Evolutionary conservation across 2,329 filamentous ascomycete genomes (phyloP).

Genomic region (Xylaria sp.): DNA sequence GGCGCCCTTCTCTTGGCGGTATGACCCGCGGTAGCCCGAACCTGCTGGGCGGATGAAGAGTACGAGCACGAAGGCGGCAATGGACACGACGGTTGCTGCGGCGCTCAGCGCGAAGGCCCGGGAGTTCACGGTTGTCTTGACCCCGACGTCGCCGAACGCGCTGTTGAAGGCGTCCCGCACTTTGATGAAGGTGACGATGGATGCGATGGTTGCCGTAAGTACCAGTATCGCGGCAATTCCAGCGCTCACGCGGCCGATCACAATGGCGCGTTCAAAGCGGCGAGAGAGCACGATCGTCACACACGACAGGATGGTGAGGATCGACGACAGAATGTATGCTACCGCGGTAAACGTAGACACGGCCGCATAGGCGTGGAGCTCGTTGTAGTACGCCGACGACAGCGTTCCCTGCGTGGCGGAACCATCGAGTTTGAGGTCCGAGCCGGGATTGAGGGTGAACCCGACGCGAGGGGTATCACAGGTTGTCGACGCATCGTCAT

Average conservation of each 20-base stretch:
- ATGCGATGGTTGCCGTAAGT: constrained; percentile 45
- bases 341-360: constrained; percentile 47
- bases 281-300: constrained; percentile 40
- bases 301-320: constrained; percentile 42
- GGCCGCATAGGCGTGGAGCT: constrained; percentile 46
- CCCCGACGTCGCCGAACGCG: constrained; percentile 43
- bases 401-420: constrained; percentile 42
- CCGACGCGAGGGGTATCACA: constrained; percentile 49
- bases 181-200: constrained; percentile 44
- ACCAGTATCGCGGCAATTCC: constrained; percentile 45
- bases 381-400: constrained; percentile 39
- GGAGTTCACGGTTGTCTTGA: constrained; percentile 41
- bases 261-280: constrained; percentile 33
- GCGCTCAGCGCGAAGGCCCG: constrained; percentile 47
- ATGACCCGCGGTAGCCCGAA: constrained; percentile 1
- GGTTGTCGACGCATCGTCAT: constrained; percentile 37
- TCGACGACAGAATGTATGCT: constrained; percentile 48
- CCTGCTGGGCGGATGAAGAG: constrained; percentile 15
- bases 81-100: constrained; percentile 43
- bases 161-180: constrained; percentile 46
- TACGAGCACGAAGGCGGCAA: constrained; percentile 35
- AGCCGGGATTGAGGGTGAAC: constrained; percentile 49
- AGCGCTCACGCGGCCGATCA: constrained; percentile 40
- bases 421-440: constrained; percentile 48
- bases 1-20: constrained; percentile 25